Evolutionary conservation across 768 basidiomycete species (phyloP).

Genomic region (Termitomyces sp.): DNA sequence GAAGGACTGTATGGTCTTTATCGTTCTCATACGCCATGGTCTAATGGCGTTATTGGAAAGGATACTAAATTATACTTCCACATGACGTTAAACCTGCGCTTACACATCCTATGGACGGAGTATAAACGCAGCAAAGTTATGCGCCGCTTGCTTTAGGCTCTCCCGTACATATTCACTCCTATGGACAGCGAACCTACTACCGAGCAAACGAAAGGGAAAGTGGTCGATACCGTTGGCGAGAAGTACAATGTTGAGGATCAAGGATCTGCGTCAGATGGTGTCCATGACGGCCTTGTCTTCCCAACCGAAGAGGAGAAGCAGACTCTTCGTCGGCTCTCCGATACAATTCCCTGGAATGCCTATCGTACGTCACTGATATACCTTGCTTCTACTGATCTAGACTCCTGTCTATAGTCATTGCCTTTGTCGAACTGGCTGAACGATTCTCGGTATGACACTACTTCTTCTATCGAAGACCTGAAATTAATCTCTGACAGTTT

Average conservation of each 20-base stretch:
- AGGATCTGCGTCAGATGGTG: slow-evolving; percentile 11
- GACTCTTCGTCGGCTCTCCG: slow-evolving; percentile 57
- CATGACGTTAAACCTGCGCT: background rate
- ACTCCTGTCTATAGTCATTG: slow-evolving; percentile 41
- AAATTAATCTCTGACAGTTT: slow-evolving; percentile 21
- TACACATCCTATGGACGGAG: background rate
- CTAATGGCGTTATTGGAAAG: background rate
- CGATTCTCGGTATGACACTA: slow-evolving; percentile 54
- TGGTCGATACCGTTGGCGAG: background rate
- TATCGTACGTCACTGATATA: slow-evolving; percentile 31
- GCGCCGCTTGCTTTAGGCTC: background rate
- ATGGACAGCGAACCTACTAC: background rate
- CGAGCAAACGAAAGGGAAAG: background rate
- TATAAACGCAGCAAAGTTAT: background rate
- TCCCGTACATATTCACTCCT: no score
- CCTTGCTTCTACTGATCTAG: background rate
- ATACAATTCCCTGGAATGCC: slow-evolving; percentile 51
- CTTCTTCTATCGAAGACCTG: background rate
- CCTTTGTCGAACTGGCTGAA: slow-evolving; percentile 62
- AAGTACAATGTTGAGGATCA: background rate
- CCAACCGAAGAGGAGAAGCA: slow-evolving; percentile 57
- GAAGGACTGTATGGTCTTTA: background rate
- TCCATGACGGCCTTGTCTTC: slow-evolving; percentile 53
- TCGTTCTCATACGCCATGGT: background rate
- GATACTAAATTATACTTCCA: background rate